Evolutionary conservation across 768 basidiomycete species (phyloP).

Genomic region (Hygrophorus pudorinus): DNA sequence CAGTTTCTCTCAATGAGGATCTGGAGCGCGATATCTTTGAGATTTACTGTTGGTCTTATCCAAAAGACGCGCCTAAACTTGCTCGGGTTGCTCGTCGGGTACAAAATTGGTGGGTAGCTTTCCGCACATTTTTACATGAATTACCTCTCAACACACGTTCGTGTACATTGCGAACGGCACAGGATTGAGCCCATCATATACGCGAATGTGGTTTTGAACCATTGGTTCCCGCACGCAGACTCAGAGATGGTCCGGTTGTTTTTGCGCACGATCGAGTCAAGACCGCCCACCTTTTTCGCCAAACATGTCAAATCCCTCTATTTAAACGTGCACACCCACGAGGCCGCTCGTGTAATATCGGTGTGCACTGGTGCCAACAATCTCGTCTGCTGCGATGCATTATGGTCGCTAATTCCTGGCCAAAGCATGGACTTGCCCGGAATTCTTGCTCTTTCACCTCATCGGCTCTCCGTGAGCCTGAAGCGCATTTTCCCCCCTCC

Average conservation of each 20-base stretch:
- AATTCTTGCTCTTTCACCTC: conserved; percentile 20
- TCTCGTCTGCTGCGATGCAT: conserved; percentile 15
- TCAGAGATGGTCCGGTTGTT: conserved; percentile 14
- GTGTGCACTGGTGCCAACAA: conserved; percentile 26
- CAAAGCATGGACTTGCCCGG: conserved; percentile 12
- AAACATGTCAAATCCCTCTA: conserved; percentile 28
- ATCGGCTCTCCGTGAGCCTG: conserved; percentile 23
- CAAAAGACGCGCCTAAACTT: conserved; percentile 17
- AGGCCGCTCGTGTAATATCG: conserved; percentile 22
- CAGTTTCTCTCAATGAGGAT: too few species aligned
- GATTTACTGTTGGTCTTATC: conserved; percentile 5
- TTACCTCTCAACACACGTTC: not conserved
- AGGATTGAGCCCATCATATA: conserved; percentile 32
- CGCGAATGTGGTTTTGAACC: conserved; percentile 23
- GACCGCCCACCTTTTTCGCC: conserved; percentile 25
- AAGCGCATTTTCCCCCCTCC: conserved; percentile 13
- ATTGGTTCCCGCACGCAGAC: conserved; percentile 15
- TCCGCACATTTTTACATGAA: not conserved
- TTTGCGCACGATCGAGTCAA: conserved; percentile 22
- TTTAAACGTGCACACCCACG: conserved; percentile 18
- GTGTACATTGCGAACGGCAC: not conserved
- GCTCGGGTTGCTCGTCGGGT: conserved; percentile 25
- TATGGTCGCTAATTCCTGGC: conserved; percentile 11
- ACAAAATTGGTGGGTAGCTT: conserved; percentile 20
- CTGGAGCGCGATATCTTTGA: too few species aligned